A percentile compares a stretch with the other conserved stretches of the same genome.
These are phyloP conservation scores for Septoria petroselini DNA, from an alignment of 2,329 filamentous ascomycete genomes.

Conservation along the genomic window DNA sequence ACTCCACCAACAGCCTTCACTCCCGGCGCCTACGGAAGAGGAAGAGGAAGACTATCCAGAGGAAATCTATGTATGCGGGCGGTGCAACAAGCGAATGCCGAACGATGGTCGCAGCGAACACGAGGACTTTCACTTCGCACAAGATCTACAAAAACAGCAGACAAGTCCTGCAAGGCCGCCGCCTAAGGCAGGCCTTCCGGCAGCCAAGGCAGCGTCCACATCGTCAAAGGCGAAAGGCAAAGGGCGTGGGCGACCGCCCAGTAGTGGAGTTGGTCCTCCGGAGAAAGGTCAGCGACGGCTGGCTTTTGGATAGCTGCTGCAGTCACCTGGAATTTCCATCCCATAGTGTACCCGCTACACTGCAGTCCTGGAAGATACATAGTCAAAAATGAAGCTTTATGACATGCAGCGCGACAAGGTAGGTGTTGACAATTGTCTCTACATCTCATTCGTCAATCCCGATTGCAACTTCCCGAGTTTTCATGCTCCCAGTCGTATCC, in stretches of 20 bases:
- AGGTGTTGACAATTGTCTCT: too few species aligned
- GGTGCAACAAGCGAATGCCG: conserved; percentile 61
- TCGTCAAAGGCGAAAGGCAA: conserved; percentile 31
- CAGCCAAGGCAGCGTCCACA: conserved; percentile 14
- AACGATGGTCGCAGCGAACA: conserved; percentile 67
- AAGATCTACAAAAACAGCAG: conserved; percentile 72
- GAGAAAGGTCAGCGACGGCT: conserved; percentile 48
- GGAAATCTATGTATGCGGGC: conserved; percentile 55
- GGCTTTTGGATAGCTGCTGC: conserved; percentile 40
- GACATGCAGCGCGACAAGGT: too few species aligned
- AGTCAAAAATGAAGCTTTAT: too few species aligned
- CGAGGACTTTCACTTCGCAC: conserved; percentile 91
- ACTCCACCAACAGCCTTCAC: neutral
- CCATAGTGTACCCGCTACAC: too few species aligned
- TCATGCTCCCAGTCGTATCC: too few species aligned
- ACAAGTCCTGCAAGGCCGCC: conserved; percentile 32
- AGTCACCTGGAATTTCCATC: too few species aligned
- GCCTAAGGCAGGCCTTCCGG: conserved; percentile 25
- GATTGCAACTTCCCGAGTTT: too few species aligned
- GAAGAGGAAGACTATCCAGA: neutral
- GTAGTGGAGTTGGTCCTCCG: conserved; percentile 26
- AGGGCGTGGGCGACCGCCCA: conserved; percentile 40
- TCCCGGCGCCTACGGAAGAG: neutral
- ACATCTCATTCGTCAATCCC: too few species aligned
- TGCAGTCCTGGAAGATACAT: neutral